Evolutionary conservation across 1,139 yeast genomes (phyloP), one percentile per base, ranked within the genome.

Genomic region (Magnusiomyces suaveolens): DNA sequence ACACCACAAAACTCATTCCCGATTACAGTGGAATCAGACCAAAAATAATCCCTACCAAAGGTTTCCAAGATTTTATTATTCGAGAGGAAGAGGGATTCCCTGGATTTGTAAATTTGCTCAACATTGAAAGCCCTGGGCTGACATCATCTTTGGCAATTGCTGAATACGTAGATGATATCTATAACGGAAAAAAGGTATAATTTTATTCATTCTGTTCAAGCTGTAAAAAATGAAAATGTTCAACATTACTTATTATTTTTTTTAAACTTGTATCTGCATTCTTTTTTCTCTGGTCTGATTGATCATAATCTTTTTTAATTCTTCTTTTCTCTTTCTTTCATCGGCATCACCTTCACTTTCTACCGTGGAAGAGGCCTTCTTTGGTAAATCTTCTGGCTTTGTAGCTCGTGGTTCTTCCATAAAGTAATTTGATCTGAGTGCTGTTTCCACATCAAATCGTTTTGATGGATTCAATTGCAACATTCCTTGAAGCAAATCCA

Each of bases 41-140:
- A 0, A 89, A 88, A 64, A 66, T 86, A 12, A 64, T 71, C 1
- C 78, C 81, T 0, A 74, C 75, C 1, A 49, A 49, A 21, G 73
- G 69, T 8, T 86, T 87, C 68, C 82, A 81, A 47, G 96, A 89
- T 65, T 89, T 87, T 66, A 70, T 82, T 26, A 84, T 89, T 38
- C 69, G 80, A 52, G 80, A 83, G 60, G 84, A 80, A 57, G 77
- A 74, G 0, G 90, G 82, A 0, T 83, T 76, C 63, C 85, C 86
- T 0, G 96, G 96, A 1, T 88, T 87, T 64, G 77, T 88, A 38
- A 88, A 87, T 62, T 72, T 87, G 55, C 66, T 88, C 50, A 95
- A 94, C 2, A 88, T 89, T 29, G 97, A 89, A 65, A 84, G 94
- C 64, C 97, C 97, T 0, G 97, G 96, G 0, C 74, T 88, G 58